Evolutionary conservation across 2,329 filamentous ascomycete genomes (phyloP), one percentile per base, ranked within the genome.

Genomic region (Volutella citrinella): DNA sequence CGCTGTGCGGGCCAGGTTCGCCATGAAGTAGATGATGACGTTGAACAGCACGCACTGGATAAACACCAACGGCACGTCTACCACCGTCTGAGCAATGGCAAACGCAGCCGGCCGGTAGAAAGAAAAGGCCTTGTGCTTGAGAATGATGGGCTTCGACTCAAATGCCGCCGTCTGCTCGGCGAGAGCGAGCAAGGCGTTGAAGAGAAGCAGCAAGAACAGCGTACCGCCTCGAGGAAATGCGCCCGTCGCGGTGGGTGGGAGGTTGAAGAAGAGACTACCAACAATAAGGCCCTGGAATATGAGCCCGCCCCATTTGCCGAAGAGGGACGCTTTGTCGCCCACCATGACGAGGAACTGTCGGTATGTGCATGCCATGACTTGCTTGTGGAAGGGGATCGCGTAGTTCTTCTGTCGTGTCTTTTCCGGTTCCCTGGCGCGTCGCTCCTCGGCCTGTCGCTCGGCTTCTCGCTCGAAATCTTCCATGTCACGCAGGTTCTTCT

Each of bases 281-380:
- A 91, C 82, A 40, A 94, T 87, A 10, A 94, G 70, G 3, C 64
- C 69, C 52, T 88, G 86, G 38, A 84, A 77, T 27, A 93, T 59
- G 36, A 90, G 82, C 47, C 88, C 87, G 54, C 88, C 84, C 52
- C 84, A 76, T 54, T 93, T 93, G 15, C 85, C 91, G 52, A 82
- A 82, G 1, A 93, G 68, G 0, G 85, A 85, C 0, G 80, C 80
- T 35, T 72, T 80, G 58, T 94, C 86, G 24, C 87, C 87, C 54
- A 77, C 75, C 18, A 89, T 76, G 19, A 94, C 73, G 78, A 86
- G 87, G 50, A 89, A 83, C 56, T 94, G 86, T 13, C 88, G 77
- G 38, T 80, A 72, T 0, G 84, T 85, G 62, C 83, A 70, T 6
- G 80, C 80, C 13, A 76, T 52, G 5, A 93, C 82, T 58, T 94